Evolutionary conservation across 148 eudicot genomes (phyloP).

Genomic region (Camellia lanceoleosa): DNA sequence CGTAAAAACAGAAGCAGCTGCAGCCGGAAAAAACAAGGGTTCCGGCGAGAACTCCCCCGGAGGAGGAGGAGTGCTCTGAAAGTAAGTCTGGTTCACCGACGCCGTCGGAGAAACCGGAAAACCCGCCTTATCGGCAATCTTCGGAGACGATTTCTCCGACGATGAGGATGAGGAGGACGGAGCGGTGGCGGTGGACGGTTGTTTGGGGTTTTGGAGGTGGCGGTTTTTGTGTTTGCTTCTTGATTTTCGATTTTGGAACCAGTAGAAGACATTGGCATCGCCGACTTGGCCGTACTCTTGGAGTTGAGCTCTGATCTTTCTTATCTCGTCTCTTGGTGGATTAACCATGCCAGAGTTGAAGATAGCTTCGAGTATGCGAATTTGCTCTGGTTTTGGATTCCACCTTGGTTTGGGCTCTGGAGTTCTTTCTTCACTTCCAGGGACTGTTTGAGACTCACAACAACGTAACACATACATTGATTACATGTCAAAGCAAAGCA

Average conservation of each 20-base stretch:
- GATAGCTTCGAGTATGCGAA: slow-evolving; percentile 80
- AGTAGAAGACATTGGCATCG: slow-evolving; percentile 96
- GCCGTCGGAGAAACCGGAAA: slow-evolving; percentile 53
- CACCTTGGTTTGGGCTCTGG: slow-evolving; percentile 94
- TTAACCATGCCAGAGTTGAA: slow-evolving; percentile 97
- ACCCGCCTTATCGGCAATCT: slow-evolving; percentile 13
- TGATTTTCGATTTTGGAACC: slow-evolving; percentile 96
- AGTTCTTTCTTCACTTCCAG: slow-evolving; percentile 68
- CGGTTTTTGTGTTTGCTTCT: slow-evolving; percentile 82
- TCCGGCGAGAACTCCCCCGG: slow-evolving; percentile 29
- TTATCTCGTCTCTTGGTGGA: slow-evolving; percentile 91
- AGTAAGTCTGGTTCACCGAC: slow-evolving; percentile 57
- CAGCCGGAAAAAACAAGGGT: slow-evolving; percentile 48
- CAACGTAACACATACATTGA: too few species aligned
- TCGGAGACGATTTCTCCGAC: slow-evolving; percentile 62
- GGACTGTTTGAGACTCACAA: slow-evolving; percentile 4
- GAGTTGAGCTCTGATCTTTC: slow-evolving; percentile 68
- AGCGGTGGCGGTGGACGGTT: slow-evolving; percentile 15
- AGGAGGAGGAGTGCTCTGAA: neutral
- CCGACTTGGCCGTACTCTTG: slow-evolving; percentile 95
- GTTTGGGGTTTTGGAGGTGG: slow-evolving; percentile 35
- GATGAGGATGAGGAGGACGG: slow-evolving; percentile 68
- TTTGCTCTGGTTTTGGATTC: slow-evolving; percentile 97
- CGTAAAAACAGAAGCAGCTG: slow-evolving; percentile 16
- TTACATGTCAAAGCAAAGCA: too few species aligned